A percentile compares a stretch with the other conserved stretches of the same genome.
Evolutionary conservation across 352 stramenopile genomes (phyloP).

Genomic region (Pythium monospermum): DNA sequence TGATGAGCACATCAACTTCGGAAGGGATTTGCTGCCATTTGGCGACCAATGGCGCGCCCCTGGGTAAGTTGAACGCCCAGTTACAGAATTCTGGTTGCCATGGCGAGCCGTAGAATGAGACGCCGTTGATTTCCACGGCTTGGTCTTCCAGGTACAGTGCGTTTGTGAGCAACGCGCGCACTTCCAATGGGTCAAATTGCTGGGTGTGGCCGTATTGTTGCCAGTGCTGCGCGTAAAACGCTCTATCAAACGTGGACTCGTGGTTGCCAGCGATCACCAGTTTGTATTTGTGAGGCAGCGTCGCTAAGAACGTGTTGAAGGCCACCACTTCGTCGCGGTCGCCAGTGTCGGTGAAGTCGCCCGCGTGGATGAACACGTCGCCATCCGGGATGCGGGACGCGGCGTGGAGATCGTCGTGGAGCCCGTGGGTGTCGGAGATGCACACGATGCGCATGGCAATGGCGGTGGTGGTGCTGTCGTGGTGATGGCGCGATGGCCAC

Average conservation of each 20-base stretch:
- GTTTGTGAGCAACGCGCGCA: conserved; percentile 69
- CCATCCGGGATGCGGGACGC: conserved; percentile 43
- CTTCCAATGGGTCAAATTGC: conserved; percentile 59
- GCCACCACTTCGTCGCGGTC: conserved; percentile 53
- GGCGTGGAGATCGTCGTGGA: conserved; percentile 56
- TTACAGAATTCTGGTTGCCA: conserved; percentile 85
- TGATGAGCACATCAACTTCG: conserved; percentile 84
- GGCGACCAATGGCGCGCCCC: conserved; percentile 32
- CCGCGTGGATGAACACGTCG: conserved; percentile 85
- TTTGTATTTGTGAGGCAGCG: conserved; percentile 70
- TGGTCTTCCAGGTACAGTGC: conserved; percentile 75
- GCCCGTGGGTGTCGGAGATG: conserved; percentile 72
- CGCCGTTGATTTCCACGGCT: conserved; percentile 64
- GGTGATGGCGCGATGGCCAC: no score
- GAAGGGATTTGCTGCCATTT: conserved; percentile 52
- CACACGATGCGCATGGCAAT: conserved; percentile 55
- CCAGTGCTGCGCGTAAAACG: conserved; percentile 67
- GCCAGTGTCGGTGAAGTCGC: conserved; percentile 85
- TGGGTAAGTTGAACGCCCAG: conserved; percentile 71
- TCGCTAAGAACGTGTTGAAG: conserved; percentile 67
- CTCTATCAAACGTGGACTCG: conserved; percentile 71
- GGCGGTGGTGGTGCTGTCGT: background rate
- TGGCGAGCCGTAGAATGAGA: conserved; percentile 69
- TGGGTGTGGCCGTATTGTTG: conserved; percentile 65
- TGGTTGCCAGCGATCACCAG: conserved; percentile 80